phyloP scores from a whole-genome alignment of 768 basidiomycete species.

The Sutorius australiensis region DNA sequence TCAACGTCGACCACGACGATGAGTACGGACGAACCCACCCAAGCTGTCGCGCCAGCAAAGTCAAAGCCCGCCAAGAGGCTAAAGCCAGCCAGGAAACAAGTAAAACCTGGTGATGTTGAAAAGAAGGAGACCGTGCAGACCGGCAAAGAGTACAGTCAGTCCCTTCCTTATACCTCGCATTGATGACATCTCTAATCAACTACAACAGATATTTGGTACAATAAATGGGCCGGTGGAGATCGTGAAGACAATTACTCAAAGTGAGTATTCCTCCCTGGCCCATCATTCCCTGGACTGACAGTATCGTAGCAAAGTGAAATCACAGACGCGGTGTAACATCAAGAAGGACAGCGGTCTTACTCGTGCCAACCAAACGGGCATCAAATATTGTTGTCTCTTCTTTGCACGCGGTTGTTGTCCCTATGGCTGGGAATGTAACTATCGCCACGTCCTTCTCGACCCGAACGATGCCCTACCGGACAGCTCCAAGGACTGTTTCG shows the following conservation, averaged over 20 bases:
- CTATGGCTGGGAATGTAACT: conserved; percentile 98
- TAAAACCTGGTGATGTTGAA: conserved; percentile 85
- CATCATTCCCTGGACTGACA: conserved; percentile 1
- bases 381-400: conserved; percentile 92
- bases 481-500: conserved; percentile 94
- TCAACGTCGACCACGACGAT: conserved; percentile 23
- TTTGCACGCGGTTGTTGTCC: conserved; percentile 97
- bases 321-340: conserved; percentile 88
- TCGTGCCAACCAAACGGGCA: conserved; percentile 89
- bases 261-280: conserved; percentile 43
- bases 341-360: conserved; percentile 89
- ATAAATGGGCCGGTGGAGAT: conserved; percentile 99
- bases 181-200: conserved; percentile 3
- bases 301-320: conserved; percentile 76
- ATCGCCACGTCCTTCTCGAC: conserved; percentile 85
- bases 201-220: conserved; percentile 88
- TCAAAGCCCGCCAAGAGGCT: conserved; percentile 55
- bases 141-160: conserved; percentile 94
- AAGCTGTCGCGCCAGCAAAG: conserved; percentile 14
- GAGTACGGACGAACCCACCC: conserved; percentile 28
- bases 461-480: conserved; percentile 70
- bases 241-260: conserved; percentile 95
- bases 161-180: not conserved
- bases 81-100: conserved; percentile 91
- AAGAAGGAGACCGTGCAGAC: conserved; percentile 87